Conservation (phyloP, 768 basidiomycete species). For the Udeniomyces megalosporus region DNA sequence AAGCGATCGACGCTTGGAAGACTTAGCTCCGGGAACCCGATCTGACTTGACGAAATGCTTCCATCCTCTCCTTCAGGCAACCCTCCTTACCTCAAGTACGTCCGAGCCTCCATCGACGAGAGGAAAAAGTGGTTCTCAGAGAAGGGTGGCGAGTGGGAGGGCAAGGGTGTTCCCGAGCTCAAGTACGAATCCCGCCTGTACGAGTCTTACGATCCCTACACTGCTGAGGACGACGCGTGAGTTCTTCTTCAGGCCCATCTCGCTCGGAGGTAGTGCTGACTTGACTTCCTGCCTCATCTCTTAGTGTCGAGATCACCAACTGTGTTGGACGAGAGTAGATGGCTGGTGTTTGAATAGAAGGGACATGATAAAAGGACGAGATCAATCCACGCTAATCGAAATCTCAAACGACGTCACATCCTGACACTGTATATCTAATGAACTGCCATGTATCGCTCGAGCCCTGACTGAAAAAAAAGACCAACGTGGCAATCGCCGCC, state of each 20-base stretch:
- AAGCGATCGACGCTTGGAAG: background rate
- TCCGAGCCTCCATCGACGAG: conserved; percentile 21
- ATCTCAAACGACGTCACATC: too few species aligned
- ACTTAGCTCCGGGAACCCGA: background rate
- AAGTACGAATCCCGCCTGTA: conserved; percentile 25
- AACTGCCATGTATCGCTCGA: too few species aligned
- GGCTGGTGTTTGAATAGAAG: background rate
- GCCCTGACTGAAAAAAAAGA: too few species aligned
- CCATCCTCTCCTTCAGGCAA: conserved; percentile 17
- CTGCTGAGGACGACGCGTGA: conserved; percentile 25
- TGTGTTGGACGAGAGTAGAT: background rate
- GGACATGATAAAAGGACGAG: background rate
- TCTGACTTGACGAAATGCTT: background rate
- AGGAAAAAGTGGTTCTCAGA: conserved; percentile 24
- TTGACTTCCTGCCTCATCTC: background rate
- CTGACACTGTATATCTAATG: too few species aligned
- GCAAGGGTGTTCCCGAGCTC: conserved; percentile 22
- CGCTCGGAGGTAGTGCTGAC: background rate
- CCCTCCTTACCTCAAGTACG: conserved; percentile 27
- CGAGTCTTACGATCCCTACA: conserved; percentile 27
- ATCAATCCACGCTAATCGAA: too few species aligned
- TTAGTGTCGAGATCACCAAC: background rate
- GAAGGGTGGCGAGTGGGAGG: conserved; percentile 23
- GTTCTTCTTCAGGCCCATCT: background rate
- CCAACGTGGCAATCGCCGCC: too few species aligned